Conservation (phyloP, 176 grass and related monocot species). For the Paspalum notatum region DNA sequence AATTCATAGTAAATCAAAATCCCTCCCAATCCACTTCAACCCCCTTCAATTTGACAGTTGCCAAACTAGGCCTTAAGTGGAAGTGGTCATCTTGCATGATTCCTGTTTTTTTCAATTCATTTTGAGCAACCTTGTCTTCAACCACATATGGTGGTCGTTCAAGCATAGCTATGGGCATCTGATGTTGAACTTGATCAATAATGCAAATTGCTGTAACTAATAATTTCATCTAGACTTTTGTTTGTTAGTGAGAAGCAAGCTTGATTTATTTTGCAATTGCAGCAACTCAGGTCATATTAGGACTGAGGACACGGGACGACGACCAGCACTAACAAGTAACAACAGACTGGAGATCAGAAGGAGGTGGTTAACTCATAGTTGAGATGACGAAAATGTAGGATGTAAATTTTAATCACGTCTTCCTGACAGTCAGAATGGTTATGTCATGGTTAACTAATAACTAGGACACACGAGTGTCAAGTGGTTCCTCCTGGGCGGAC, state of each 20-base stretch:
- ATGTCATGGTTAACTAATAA: background rate
- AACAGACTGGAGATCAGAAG: background rate
- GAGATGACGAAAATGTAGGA: constrained; percentile 14
- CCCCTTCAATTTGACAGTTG: too few relatives aligned
- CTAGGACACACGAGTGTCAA: too few relatives aligned
- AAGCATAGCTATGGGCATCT: background rate
- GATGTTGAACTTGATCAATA: background rate
- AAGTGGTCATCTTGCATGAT: too few relatives aligned
- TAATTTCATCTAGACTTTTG: background rate
- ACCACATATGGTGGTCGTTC: background rate
- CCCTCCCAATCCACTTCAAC: too few relatives aligned
- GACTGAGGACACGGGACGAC: background rate
- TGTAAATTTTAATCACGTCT: background rate
- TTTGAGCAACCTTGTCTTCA: background rate
- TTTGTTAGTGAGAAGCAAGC: background rate
- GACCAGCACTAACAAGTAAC: constrained; percentile 3
- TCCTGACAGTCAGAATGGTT: background rate
- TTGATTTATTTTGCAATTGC: constrained; percentile 22
- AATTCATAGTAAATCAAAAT: too few relatives aligned
- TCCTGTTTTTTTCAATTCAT: too few relatives aligned
- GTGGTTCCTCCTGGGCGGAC: constrained; percentile 60
- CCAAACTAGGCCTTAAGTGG: too few relatives aligned
- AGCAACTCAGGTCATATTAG: background rate
- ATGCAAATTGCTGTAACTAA: background rate
- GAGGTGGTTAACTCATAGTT: constrained; percentile 24